Evolutionary conservation across 257 asterid species (phyloP).

Genomic region (Solanum corneliomulleri): DNA sequence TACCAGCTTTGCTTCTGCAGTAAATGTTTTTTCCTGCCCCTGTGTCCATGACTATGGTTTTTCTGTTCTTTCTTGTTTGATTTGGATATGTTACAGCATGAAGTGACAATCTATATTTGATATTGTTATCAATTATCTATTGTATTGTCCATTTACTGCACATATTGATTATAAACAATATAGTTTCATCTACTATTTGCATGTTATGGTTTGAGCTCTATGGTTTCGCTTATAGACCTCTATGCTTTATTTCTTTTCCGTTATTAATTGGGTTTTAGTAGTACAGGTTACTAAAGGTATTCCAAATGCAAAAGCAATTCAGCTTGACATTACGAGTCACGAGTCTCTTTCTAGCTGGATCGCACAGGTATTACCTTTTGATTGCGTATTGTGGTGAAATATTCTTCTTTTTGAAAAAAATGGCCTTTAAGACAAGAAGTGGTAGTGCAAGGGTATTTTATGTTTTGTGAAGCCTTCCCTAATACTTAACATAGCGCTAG

Average conservation of each 20-base stretch:
- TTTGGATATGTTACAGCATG: background rate
- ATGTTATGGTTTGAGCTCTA: background rate
- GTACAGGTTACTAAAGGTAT: constrained; percentile 64
- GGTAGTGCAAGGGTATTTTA: background rate
- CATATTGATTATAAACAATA: background rate
- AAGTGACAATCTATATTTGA: background rate
- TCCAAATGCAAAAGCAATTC: constrained; percentile 65
- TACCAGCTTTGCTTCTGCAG: background rate
- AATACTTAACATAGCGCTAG: background rate
- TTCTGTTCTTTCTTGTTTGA: background rate
- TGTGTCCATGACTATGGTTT: background rate
- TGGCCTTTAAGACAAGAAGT: background rate
- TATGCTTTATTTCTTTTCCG: background rate
- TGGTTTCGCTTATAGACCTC: background rate
- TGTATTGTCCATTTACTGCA: background rate
- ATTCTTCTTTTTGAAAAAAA: background rate
- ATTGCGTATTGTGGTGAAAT: background rate
- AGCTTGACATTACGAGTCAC: constrained; percentile 55
- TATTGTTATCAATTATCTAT: background rate
- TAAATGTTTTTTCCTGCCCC: background rate
- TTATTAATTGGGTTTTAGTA: background rate
- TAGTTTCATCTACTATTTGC: background rate
- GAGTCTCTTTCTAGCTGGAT: constrained; percentile 40
- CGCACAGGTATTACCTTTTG: constrained; percentile 37
- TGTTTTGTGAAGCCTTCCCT: background rate